Base-by-base conservation (phyloP, 2,329 filamentous ascomycete species). In the Scytalidium lignicola region DNA sequence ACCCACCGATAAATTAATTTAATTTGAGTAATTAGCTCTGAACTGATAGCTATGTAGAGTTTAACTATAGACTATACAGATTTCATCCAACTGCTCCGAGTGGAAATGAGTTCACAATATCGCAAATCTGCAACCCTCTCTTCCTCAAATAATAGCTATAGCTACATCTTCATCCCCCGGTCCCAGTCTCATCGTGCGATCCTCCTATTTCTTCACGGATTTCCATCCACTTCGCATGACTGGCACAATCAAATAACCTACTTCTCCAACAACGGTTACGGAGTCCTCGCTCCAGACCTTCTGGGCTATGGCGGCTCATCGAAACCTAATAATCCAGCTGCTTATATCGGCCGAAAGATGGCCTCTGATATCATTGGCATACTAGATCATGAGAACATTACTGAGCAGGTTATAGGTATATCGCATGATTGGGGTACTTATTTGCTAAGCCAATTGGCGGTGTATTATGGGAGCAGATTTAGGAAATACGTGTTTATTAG, bases 161-260 rank as follows among this genome's bases (percentile, higher is more conserved):
- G 63, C 2, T 69, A 68, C 52, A 44, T 56, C 61, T 3, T 57
- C 54, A 6, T 41, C 58, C 3, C 51, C 46, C 7, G 12, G n/a
- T 21, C 60, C 1, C 48, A 48, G 1, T 15, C 48, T 2, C 45
- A 28, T 19, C 52, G 1, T 46, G 39, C 13, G 48, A 58, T 5
- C 52, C 62, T 77, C 3, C 60, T 78, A 13, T 65, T 78, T 47
- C 63, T 77, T 10, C 75, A 77, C 52, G 73, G 74, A 29, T 74
- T 75, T 44, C 74, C 74, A 21, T 74, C 72, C 4, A 70, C 69
- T 37, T 62, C 66, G 12, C 60, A 65, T 29, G 73, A 76, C 60
- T 78, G 73, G 53, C 52, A 52, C 15, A 18, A 42, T 18, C 53
- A 61, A 42, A 54, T 60, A 15, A 18, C 43, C 17, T 52, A 60